These are phyloP conservation scores for Penstemon barbatus DNA, from an alignment of 257 asterid species.

Conservation along the genomic window DNA sequence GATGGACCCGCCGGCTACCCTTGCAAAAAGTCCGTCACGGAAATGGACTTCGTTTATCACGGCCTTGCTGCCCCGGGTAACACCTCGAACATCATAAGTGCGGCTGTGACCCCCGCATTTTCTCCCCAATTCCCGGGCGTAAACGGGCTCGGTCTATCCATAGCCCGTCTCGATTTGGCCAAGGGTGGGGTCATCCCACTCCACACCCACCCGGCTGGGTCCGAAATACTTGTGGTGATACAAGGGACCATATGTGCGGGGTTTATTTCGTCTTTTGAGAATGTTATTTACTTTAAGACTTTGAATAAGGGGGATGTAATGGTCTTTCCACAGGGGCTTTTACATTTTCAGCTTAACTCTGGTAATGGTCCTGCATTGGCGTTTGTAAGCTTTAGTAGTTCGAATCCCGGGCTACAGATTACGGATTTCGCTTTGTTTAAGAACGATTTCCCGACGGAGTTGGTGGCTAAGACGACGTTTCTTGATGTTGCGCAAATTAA, in stretches of 20 bases:
- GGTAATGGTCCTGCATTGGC: constrained; percentile 49
- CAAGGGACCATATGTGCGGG: constrained; percentile 67
- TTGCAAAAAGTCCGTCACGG: constrained; percentile 65
- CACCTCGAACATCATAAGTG: constrained; percentile 73
- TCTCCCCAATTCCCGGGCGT: constrained; percentile 59
- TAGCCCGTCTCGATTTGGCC: constrained; percentile 66
- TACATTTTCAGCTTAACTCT: constrained; percentile 74
- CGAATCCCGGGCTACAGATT: constrained; percentile 72
- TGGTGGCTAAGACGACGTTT: constrained; percentile 60
- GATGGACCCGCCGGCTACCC: constrained; percentile 72
- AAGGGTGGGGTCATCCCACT: constrained; percentile 71
- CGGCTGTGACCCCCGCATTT: constrained; percentile 66
- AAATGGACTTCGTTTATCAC: constrained; percentile 54
- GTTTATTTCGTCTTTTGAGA: constrained; percentile 59
- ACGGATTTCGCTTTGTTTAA: constrained; percentile 63
- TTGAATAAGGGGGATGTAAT: constrained; percentile 61
- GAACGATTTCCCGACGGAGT: constrained; percentile 77
- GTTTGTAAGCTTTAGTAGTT: constrained; percentile 55
- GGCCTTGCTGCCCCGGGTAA: constrained; percentile 56
- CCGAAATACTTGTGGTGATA: constrained; percentile 58
- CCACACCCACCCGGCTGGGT: constrained; percentile 78
- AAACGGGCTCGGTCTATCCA: constrained; percentile 70
- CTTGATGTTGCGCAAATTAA: constrained; percentile 67
- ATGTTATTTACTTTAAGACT: constrained; percentile 50
- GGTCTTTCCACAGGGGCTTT: constrained; percentile 75